Evolutionary conservation across 176 grass and related monocot genomes (phyloP), one percentile per base, ranked within the genome.

Genomic region (barley (Hordeum vulgare)): DNA sequence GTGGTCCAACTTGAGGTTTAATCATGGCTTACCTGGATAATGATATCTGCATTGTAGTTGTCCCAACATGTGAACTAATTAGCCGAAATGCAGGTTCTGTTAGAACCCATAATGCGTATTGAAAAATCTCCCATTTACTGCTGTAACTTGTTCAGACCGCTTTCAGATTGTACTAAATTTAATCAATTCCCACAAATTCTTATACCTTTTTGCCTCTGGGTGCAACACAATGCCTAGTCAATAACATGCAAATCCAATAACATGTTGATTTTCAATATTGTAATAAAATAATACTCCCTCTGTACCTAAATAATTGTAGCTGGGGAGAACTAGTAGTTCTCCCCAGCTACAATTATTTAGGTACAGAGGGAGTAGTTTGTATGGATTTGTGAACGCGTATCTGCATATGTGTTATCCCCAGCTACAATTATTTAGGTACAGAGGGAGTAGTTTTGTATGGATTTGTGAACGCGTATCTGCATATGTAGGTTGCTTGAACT

Each of bases 391-490:
- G n/a, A n/a, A n/a, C n/a, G n/a, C n/a, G n/a, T n/a, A n/a, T n/a
- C n/a, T n/a, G n/a, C n/a, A n/a, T n/a, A n/a, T n/a, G n/a, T n/a
- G n/a, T n/a, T n/a, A n/a, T n/a, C n/a, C n/a, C n/a, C n/a, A n/a
- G n/a, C n/a, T n/a, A n/a, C n/a, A n/a, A n/a, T n/a, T n/a, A n/a
- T n/a, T n/a, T n/a, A n/a, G n/a, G n/a, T n/a, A n/a, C n/a, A n/a
- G n/a, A n/a, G 31, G 31, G 31, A 33, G 31, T 64, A 61, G 40
- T 82, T 71, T 71, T 78, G 11, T 81, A 51, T 71, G 62, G 78
- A 28, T 59, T 45, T 27, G 61, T 25, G 53, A 23, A 74, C 77
- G 63, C 54, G 20, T 66, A 17, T 45, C 29, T 33, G 49, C n/a
- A 68, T 76, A 80, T 42, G 29, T 36, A 18, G 31, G 57, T 81